A percentile compares a stretch with the other conserved stretches of the same genome.
Conservation (phyloP, 78 protist genomes). For the Dictyostelium capitatum region DNA sequence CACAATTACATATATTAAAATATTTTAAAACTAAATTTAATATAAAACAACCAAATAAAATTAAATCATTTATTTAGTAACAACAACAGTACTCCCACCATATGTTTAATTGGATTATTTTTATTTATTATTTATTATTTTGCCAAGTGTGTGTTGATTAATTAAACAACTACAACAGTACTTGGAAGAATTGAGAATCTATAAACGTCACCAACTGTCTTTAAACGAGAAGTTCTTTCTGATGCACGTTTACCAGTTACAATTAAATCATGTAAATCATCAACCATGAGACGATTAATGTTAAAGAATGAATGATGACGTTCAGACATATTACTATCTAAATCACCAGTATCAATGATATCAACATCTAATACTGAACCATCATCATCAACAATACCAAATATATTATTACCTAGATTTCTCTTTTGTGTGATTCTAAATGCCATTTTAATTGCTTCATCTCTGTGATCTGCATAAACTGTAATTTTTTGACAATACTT, state of each 20-base stretch:
- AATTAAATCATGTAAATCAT: slow-evolving; percentile 84
- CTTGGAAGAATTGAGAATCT: slow-evolving; percentile 80
- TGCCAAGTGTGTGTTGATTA: too few species aligned
- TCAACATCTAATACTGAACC: slow-evolving; percentile 66
- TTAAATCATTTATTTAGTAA: background rate
- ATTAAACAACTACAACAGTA: slow-evolving; percentile 76
- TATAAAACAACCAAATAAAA: too few species aligned
- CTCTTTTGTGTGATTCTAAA: slow-evolving; percentile 54
- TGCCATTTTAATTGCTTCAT: slow-evolving; percentile 75
- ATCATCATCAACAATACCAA: slow-evolving; percentile 31
- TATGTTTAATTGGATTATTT: too few species aligned
- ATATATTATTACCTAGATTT: slow-evolving; percentile 77
- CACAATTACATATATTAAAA: too few species aligned
- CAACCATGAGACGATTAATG: slow-evolving; percentile 80
- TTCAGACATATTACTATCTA: slow-evolving; percentile 74
- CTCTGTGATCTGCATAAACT: slow-evolving; percentile 84
- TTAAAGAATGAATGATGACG: slow-evolving; percentile 82
- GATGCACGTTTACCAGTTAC: slow-evolving; percentile 74
- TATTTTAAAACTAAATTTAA: too few species aligned
- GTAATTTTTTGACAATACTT: slow-evolving; percentile 72
- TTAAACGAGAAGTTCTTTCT: slow-evolving; percentile 77
- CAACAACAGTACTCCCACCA: slow-evolving; percentile 76
- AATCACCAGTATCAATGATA: slow-evolving; percentile 82
- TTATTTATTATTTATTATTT: too few species aligned
- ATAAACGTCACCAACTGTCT: slow-evolving; percentile 51